Base-by-base conservation (phyloP, 1,284 basidiomycete species). In the Leccinum fallax region DNA sequence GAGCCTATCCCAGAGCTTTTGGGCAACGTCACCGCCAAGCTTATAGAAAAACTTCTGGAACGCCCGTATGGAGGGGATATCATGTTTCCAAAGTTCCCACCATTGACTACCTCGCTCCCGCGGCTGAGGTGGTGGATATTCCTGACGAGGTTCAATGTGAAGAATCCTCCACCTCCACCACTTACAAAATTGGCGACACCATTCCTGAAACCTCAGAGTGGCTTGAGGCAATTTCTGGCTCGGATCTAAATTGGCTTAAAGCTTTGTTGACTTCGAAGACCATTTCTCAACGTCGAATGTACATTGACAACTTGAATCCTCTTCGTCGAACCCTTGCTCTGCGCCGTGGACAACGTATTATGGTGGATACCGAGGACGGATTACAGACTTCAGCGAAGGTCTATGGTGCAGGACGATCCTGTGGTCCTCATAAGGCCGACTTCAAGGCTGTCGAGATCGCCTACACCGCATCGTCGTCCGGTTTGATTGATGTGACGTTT, bases 1-100 rank as follows among this genome's bases (percentile, higher is more conserved):
- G 94, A 97, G 77, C 94, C 97, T 8, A 92, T 98, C 75, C 92
- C 89, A 72, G 93, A 97, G 53, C 83, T 99, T 67, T 86, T 99
- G 57, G 94, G 93, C 61, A 91, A 90, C 76, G 92, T 98, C 76
- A 92, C 95, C 72, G 78, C 83, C 32, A 80, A 82, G 32, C 90
- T 99, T 58, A 86, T 94, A 63, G 78, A 89, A 71, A 91, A 88
- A 71, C 84, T 98, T 57, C 82, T 98, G n/a, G 84, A 93, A 61
- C 85, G 87, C 61, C 87, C 85, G 68, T 98, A 99, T 76, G 82
- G 77, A 65, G 90, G 90, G 53, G 94, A 98, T 24, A 24, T 24
- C 21, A 24, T 24, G 21, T n/a, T 72, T 85, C 81, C 66, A 86
- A 86, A 65, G 85, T 99, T 38, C 97, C 97, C 7, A 81, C 81